These are phyloP conservation scores for Hypoxylon sp. DNA, from an alignment of 2,329 filamentous ascomycete species.

Conservation along the genomic window DNA sequence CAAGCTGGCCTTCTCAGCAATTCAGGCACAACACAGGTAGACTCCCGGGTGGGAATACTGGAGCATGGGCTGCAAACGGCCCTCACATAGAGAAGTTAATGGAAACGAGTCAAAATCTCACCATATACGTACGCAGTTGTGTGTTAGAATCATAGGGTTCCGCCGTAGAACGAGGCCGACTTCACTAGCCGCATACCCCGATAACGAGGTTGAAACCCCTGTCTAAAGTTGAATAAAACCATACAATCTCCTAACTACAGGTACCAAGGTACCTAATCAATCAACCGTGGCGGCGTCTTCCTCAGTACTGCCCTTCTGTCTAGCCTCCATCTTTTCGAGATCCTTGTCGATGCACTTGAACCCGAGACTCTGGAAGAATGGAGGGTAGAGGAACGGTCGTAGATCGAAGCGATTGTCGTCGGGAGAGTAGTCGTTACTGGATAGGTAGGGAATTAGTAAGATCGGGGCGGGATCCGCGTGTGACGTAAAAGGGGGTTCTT, in stretches of 20 bases:
- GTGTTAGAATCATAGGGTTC: neutral
- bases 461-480: neutral
- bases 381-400: constrained; percentile 56
- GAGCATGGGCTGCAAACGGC: neutral
- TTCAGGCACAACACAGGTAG: no score
- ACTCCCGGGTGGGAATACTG: neutral
- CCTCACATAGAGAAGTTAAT: neutral
- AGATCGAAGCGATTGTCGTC: constrained; percentile 60
- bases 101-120: neutral
- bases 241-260: no score
- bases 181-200: neutral
- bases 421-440: constrained; percentile 52
- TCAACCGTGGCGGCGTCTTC: constrained; percentile 2
- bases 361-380: constrained; percentile 52
- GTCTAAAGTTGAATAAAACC: no score
- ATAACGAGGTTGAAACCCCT: neutral
- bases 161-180: neutral
- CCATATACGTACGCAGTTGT: neutral
- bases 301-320: constrained; percentile 1
- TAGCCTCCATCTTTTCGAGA: constrained; percentile 51
- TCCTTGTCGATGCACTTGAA: constrained; percentile 58
- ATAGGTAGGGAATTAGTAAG: neutral
- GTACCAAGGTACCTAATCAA: no score
- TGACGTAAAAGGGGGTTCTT: neutral
- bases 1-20: no score